Conservation (phyloP, 2,329 filamentous ascomycete species). For the Penicillium hesseltinei region DNA sequence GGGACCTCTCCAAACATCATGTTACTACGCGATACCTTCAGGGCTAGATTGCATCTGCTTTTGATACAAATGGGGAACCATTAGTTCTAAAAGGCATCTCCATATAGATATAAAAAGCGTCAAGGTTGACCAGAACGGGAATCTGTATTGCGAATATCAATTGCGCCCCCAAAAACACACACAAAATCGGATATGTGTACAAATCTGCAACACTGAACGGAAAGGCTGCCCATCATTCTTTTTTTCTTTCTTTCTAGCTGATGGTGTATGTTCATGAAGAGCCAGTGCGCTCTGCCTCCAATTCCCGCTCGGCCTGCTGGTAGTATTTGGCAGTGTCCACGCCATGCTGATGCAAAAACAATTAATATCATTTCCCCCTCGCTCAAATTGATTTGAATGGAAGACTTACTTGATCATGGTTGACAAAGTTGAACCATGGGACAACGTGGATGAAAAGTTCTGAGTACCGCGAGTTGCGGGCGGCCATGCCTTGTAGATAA, state of each 20-base stretch:
- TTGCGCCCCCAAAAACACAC: slow-evolving; percentile 23
- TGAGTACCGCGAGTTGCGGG: slow-evolving; percentile 88
- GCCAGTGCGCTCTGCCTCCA: slow-evolving; percentile 69
- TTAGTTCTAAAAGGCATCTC: not conserved
- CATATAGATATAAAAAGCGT: not conserved
- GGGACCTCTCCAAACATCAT: not conserved
- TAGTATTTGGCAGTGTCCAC: slow-evolving; percentile 99
- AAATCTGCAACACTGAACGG: slow-evolving; percentile 19
- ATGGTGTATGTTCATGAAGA: slow-evolving; percentile 19
- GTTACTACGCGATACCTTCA: not conserved
- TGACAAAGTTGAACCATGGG: slow-evolving; percentile 98
- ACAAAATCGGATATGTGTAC: slow-evolving; percentile 29
- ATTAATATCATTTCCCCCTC: not conserved
- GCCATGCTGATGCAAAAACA: slow-evolving; percentile 66
- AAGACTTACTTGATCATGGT: slow-evolving; percentile 69
- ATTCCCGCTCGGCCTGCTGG: slow-evolving; percentile 86
- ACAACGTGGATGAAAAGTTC: slow-evolving; percentile 79
- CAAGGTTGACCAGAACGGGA: slow-evolving; percentile 10
- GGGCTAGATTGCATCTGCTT: not conserved
- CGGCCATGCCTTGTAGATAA: slow-evolving; percentile 90
- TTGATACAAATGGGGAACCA: not conserved
- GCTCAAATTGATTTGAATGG: not conserved
- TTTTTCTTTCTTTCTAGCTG: slow-evolving; percentile 13
- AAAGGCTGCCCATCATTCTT: slow-evolving; percentile 9
- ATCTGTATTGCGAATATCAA: slow-evolving; percentile 25